A percentile compares a stretch with the other conserved stretches of the same genome.
phyloP scores from a whole-genome alignment of 1,139 yeast species.

The Martiniozyma asiatica region DNA sequence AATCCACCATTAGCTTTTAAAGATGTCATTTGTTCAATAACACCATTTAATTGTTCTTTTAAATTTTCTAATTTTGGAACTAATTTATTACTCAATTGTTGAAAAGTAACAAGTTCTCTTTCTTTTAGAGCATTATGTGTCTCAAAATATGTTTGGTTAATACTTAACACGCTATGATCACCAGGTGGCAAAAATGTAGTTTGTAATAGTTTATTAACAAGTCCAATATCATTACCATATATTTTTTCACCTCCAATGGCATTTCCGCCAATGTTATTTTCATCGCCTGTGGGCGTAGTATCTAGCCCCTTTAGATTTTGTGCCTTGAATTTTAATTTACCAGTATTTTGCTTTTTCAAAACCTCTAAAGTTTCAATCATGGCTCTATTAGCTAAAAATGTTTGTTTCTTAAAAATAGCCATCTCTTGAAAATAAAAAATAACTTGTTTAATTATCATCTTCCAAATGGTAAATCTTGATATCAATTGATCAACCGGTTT shows the following conservation, averaged over 20 bases:
- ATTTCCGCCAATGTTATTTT: slow-evolving; percentile 3
- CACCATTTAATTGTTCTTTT: slow-evolving; percentile 50
- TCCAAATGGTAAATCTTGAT: slow-evolving; percentile 58
- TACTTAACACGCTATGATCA: slow-evolving; percentile 37
- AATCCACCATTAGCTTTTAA: slow-evolving; percentile 37
- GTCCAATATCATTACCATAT: slow-evolving; percentile 1
- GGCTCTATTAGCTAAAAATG: slow-evolving; percentile 52
- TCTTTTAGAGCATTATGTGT: slow-evolving; percentile 33
- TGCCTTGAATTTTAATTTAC: slow-evolving; percentile 18
- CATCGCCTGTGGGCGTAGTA: slow-evolving; percentile 12
- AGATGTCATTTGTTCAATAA: slow-evolving; percentile 54
- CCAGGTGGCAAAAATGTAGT: slow-evolving; percentile 40
- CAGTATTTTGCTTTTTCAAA: slow-evolving; percentile 29
- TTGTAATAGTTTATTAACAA: slow-evolving; percentile 19
- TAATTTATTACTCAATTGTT: slow-evolving; percentile 44
- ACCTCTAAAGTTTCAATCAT: slow-evolving; percentile 50
- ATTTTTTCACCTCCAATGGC: background rate
- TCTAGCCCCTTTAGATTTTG: slow-evolving; percentile 14
- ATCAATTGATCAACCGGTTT: slow-evolving; percentile 39
- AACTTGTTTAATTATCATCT: slow-evolving; percentile 52
- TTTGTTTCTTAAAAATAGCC: slow-evolving; percentile 55
- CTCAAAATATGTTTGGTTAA: slow-evolving; percentile 33
- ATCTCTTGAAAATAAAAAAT: slow-evolving; percentile 51
- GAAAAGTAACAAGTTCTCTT: slow-evolving; percentile 37
- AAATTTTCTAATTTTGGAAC: slow-evolving; percentile 63